These are phyloP conservation scores for Quercus parvula DNA, from an alignment of 306 rosid genomes.

Conservation along the genomic window DNA sequence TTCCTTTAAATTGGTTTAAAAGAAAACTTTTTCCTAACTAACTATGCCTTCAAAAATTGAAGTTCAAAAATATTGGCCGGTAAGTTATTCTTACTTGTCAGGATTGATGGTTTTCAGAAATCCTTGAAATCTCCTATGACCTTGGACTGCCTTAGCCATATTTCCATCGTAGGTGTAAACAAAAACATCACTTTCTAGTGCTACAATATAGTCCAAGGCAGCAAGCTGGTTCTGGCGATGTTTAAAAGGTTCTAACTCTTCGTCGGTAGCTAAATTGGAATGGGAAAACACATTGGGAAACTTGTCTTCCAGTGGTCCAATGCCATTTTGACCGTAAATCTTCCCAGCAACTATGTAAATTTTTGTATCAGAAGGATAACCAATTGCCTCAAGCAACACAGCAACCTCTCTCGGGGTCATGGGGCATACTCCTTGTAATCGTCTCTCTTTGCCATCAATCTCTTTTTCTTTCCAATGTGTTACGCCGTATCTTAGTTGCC, in stretches of 20 bases:
- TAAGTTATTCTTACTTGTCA: constrained; percentile 37
- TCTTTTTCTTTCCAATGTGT: constrained; percentile 63
- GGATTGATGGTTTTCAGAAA: constrained; percentile 61
- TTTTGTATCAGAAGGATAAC: constrained; percentile 54
- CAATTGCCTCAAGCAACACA: constrained; percentile 59
- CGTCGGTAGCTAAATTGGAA: constrained; percentile 50
- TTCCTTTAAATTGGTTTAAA: too few relatives aligned
- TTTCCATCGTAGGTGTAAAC: constrained; percentile 58
- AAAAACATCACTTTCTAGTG: constrained; percentile 65
- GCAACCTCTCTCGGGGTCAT: constrained; percentile 84
- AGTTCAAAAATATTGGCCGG: not conserved
- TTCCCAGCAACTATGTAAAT: constrained; percentile 55
- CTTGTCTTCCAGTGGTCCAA: constrained; percentile 33
- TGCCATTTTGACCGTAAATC: constrained; percentile 49
- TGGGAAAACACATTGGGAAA: constrained; percentile 48
- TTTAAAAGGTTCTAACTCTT: constrained; percentile 47
- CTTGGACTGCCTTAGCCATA: constrained; percentile 68
- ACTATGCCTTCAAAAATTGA: not conserved
- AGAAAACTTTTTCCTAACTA: too few relatives aligned
- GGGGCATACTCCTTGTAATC: constrained; percentile 55
- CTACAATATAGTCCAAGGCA: constrained; percentile 60
- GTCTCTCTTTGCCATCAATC: constrained; percentile 38
- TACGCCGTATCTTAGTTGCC: constrained; percentile 36
- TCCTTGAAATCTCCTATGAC: constrained; percentile 57
- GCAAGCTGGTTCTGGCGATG: constrained; percentile 56